phyloP scores from a whole-genome alignment of 2,329 filamentous ascomycete species.

The Xylariomycetidae sp. region DNA sequence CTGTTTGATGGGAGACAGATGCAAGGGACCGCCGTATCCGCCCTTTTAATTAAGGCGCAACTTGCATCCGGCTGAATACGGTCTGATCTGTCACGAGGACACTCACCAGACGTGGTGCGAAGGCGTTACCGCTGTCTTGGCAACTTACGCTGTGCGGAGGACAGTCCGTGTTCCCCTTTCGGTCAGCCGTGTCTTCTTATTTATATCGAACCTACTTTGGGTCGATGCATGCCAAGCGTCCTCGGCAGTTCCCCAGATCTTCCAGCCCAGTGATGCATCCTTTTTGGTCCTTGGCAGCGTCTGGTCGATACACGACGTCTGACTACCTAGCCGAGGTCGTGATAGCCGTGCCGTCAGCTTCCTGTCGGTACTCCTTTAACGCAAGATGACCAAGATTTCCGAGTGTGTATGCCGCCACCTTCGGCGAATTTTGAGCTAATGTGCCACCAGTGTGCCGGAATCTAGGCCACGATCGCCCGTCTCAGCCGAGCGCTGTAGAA shows the following conservation, averaged over 20 bases:
- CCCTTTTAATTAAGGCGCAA: too few relatives aligned
- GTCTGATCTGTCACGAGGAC: too few relatives aligned
- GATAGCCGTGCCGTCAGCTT: neutral
- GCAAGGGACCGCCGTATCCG: too few relatives aligned
- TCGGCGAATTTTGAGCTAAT: slow-evolving; percentile 3
- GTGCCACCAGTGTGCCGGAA: slow-evolving; percentile 1
- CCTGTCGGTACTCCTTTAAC: slow-evolving; percentile 4
- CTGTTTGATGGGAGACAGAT: too few relatives aligned
- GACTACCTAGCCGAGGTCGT: slow-evolving; percentile 4
- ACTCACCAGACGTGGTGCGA: too few relatives aligned
- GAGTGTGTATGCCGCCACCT: slow-evolving; percentile 5
- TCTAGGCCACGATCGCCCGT: slow-evolving; percentile 4
- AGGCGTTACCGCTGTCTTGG: too few relatives aligned
- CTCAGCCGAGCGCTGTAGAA: slow-evolving; percentile 1
- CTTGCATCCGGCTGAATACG: too few relatives aligned
- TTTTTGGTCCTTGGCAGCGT: slow-evolving; percentile 11
- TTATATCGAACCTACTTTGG: too few relatives aligned
- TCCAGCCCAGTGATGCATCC: slow-evolving; percentile 9
- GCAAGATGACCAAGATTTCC: slow-evolving; percentile 8
- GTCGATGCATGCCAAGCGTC: slow-evolving; percentile 19
- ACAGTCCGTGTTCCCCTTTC: too few relatives aligned
- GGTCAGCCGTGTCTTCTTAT: too few relatives aligned
- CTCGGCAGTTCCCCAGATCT: slow-evolving; percentile 17
- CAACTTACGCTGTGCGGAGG: too few relatives aligned
- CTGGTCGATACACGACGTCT: slow-evolving; percentile 8